Evolutionary conservation across 495 filamentous ascomycete genomes (phyloP), one percentile per base, ranked within the genome.

Genomic region (Aspergillus carlsbadensis): DNA sequence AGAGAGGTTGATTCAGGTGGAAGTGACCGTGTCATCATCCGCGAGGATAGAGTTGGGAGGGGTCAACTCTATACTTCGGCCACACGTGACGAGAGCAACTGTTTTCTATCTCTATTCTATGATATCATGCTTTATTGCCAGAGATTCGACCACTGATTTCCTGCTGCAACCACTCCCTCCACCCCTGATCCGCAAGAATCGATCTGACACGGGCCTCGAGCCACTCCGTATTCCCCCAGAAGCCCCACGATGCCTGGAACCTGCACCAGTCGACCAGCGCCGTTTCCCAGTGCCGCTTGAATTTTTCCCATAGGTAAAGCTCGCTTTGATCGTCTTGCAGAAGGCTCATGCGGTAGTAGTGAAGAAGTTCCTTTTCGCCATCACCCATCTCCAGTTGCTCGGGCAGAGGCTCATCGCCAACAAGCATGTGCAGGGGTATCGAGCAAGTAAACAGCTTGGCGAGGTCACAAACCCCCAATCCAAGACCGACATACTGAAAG

Each of bases 171-270:
- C 72, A 73, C 31, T 55, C 52, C 45, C 65, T 62, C 72, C 72
- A 75, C 26, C 31, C 53, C 24, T 51, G 56, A 45, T 72, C 63
- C 22, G 40, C 39, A 39, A 75, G 22, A 7, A 75, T 75, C 6
- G 66, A 72, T 36, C 67, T 62, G 1, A 75, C 72, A 35, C 72
- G 65, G 3, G 70, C 70, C 47, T 70, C 65, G 21, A 75, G 67
- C 72, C 72, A 75, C 54, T 73, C 69, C 0, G 72, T 75, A 34
- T 75, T 73, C 7, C 72, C 72, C 72, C 72, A 75, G 34, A 75
- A 75, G 0, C 72, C 72, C 72, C 72, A 75, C 3, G 72, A 75
- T 1, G 72, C 72, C 59, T 75, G 72, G 46, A 75, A 75, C 43
- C 72, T 33, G 60, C 70, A 75, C 72, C 72, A 75, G 53, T 75